Conservation (phyloP, 2,329 filamentous ascomycete genomes). For the Dothistroma pini region DNA sequence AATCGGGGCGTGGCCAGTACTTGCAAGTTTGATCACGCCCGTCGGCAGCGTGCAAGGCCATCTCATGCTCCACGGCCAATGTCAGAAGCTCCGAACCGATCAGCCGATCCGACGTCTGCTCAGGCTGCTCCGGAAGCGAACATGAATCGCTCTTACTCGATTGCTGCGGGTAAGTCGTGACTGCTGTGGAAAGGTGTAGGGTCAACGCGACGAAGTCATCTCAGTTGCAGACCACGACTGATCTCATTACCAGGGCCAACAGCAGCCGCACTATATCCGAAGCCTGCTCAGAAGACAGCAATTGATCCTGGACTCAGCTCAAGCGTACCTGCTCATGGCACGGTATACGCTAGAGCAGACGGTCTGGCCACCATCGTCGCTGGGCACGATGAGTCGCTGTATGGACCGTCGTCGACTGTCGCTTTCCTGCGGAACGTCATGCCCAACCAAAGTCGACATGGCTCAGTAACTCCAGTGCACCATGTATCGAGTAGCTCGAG, state of each 20-base stretch:
- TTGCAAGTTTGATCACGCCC: slow-evolving; percentile 23
- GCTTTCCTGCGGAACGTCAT: slow-evolving; percentile 25
- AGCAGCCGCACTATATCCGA: background rate
- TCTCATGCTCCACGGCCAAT: slow-evolving; percentile 4
- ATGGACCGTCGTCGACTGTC: slow-evolving; percentile 27
- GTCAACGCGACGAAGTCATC: background rate
- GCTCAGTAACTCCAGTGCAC: slow-evolving; percentile 14
- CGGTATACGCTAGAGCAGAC: slow-evolving; percentile 15
- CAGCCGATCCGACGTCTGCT: slow-evolving; percentile 17
- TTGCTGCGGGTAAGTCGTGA: background rate
- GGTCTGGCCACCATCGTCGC: slow-evolving; percentile 23
- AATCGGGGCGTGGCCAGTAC: slow-evolving; percentile 18
- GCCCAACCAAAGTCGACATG: slow-evolving; percentile 17
- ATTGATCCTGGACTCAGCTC: background rate
- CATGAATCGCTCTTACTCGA: background rate
- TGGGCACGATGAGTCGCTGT: slow-evolving; percentile 20
- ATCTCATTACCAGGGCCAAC: background rate
- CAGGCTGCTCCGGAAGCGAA: slow-evolving; percentile 17
- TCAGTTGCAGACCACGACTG: background rate
- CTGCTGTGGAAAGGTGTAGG: background rate
- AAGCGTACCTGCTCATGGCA: background rate
- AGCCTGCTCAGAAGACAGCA: background rate
- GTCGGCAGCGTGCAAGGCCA: slow-evolving; percentile 15
- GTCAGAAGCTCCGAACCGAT: slow-evolving; percentile 3
- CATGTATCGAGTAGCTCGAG: background rate